Evolutionary conservation across 1,284 basidiomycete genomes (phyloP).

Genomic region (Mycena sp.): DNA sequence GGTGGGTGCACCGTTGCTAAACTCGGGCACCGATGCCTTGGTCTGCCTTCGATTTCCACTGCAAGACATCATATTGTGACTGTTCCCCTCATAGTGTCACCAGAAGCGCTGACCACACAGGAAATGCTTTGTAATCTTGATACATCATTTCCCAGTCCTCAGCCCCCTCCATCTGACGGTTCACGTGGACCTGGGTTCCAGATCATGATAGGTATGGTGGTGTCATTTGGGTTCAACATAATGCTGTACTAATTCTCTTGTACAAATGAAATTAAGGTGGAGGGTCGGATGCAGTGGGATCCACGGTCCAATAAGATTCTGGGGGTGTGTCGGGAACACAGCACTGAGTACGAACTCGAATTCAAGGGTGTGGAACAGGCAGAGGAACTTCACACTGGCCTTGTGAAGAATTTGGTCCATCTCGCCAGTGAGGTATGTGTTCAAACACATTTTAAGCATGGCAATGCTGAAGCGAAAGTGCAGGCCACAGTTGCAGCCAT

Average conservation of each 20-base stretch:
- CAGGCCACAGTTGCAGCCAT: too few species aligned
- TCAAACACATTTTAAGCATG: too few species aligned
- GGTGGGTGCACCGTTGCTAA: constrained; percentile 28
- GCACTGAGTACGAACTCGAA: constrained; percentile 14
- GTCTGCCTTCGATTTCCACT: constrained; percentile 28
- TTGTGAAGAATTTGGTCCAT: too few species aligned
- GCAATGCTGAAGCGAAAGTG: too few species aligned
- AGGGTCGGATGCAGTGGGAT: constrained; percentile 36
- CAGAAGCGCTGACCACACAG: constrained; percentile 14
- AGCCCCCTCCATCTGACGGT: neutral
- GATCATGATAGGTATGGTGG: constrained; percentile 26
- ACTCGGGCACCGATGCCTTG: constrained; percentile 28
- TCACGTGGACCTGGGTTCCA: constrained; percentile 18
- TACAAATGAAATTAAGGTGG: constrained; percentile 37
- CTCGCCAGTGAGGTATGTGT: too few species aligned
- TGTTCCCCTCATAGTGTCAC: constrained; percentile 21
- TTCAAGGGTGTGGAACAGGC: too few species aligned
- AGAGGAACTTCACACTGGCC: too few species aligned
- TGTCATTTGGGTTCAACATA: too few species aligned
- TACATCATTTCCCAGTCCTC: neutral
- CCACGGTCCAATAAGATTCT: constrained; percentile 31
- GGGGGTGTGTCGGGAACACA: constrained; percentile 35
- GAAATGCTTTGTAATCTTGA: neutral
- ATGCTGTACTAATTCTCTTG: too few species aligned
- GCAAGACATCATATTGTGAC: constrained; percentile 11